phyloP scores from a whole-genome alignment of 345 rosid genomes.

The Erysimum cheiranthoides region DNA sequence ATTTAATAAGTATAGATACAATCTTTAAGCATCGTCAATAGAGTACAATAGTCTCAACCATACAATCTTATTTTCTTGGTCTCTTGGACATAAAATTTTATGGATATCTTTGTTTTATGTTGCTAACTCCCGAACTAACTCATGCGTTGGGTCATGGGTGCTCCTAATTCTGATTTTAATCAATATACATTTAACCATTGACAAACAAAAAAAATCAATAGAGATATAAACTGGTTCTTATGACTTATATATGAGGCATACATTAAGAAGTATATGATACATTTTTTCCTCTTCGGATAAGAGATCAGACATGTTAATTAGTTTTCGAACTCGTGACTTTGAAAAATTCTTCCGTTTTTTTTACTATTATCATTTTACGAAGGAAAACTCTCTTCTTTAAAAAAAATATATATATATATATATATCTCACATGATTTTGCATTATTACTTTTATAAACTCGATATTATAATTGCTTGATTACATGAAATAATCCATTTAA shows the following conservation, averaged over 20 bases:
- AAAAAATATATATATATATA: no score
- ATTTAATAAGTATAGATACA: background rate
- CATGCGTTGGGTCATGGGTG: background rate
- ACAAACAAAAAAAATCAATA: background rate
- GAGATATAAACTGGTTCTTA: background rate
- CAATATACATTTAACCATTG: background rate
- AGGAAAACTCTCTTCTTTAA: background rate
- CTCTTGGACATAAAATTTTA: background rate
- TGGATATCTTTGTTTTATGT: background rate
- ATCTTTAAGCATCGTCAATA: background rate
- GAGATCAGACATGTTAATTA: background rate
- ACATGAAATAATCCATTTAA: background rate
- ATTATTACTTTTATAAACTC: no score
- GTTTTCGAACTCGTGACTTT: background rate
- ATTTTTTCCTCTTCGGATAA: background rate
- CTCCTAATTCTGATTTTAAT: background rate
- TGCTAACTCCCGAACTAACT: background rate
- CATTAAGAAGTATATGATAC: background rate
- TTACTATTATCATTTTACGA: background rate
- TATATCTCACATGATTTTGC: no score
- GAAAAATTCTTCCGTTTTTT: background rate
- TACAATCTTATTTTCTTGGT: background rate
- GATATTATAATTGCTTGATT: background rate
- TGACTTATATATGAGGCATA: no score
- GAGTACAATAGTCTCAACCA: background rate